Base-by-base conservation (phyloP, 495 filamentous ascomycete species). In the Aspergillus bridgeri region DNA sequence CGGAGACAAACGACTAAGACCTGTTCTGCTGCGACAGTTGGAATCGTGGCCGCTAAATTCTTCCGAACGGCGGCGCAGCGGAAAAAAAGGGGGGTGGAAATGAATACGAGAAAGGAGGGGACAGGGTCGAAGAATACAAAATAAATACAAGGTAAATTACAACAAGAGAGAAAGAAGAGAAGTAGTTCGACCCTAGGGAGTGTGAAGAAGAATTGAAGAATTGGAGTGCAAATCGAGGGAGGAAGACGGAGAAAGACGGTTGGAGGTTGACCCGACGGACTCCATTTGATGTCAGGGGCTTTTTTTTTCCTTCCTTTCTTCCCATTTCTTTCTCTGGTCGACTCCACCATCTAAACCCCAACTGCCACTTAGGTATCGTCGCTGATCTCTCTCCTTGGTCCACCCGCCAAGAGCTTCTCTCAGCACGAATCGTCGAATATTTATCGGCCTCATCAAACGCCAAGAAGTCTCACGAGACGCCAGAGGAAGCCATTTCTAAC, bases 291-390 rank as follows among this genome's bases (percentile, higher is more conserved):
- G 33, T 38, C 33, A 53, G 33, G 51, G 51, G 33, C 27, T 3
- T 33, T 38, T 29, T 51, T 51, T 51, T 33, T 18, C 5, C 6
- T 18, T 33, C 21, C 24, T 33, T 42, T 51, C 11, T 19, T 38
- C 20, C 9, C 38, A 13, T 42, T 43, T 43, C 2, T 53, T 17
- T 29, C 22, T 51, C 22, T 33, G 25, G 25, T 25, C 48, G 48
- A 25, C 24, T 33, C 48, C 17, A 20, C 46, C 23, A 19, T 19
- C 33, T n/a, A 17, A 38, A 13, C 24, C 24, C 48, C 25, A 19
- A 27, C 25, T 29, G n/a, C 48, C 48, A n/a, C n/a, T n/a, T n/a
- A 51, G 18, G 33, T 21, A 51, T 25, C 48, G 48, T 38, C 33
- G 0, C 9, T 8, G 33, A 38, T 38, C 33, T 13, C 3, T 38